These are phyloP conservation scores for Lojkania enalia DNA, from an alignment of 2,329 filamentous ascomycete genomes.

Conservation along the genomic window DNA sequence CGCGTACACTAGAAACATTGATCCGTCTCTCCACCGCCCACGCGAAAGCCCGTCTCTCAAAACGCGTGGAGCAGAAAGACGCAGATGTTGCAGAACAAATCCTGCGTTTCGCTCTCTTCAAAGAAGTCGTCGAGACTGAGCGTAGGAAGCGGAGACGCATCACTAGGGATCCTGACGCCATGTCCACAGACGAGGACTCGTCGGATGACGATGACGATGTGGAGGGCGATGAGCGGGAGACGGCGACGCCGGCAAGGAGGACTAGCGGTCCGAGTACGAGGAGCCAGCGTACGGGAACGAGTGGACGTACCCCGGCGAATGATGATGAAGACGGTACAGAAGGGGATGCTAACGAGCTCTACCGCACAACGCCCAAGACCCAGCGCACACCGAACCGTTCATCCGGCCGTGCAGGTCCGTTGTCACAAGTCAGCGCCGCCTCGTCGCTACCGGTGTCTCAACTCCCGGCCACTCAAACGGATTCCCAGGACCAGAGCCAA, in stretches of 20 bases:
- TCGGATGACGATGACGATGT: constrained; percentile 64
- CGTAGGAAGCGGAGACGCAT: constrained; percentile 83
- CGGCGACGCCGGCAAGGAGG: constrained; percentile 34
- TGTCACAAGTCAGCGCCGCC: constrained; percentile 70
- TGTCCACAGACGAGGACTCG: constrained; percentile 61
- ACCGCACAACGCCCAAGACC: constrained; percentile 55
- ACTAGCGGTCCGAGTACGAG: constrained; percentile 45
- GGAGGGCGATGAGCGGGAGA: constrained; percentile 53
- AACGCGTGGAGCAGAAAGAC: constrained; percentile 85
- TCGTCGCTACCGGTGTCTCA: constrained; percentile 81
- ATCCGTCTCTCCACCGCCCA: constrained; percentile 97
- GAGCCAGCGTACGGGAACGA: constrained; percentile 29
- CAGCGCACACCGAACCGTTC: constrained; percentile 50
- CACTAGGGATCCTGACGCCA: constrained; percentile 60
- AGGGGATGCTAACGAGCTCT: constrained; percentile 60
- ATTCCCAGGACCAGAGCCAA: constrained; percentile 30
- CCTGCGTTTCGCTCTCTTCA: constrained; percentile 92
- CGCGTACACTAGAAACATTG: constrained; percentile 95
- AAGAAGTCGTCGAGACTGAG: constrained; percentile 81
- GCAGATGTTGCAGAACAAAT: constrained; percentile 86
- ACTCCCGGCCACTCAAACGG: constrained; percentile 58
- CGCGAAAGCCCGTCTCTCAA: constrained; percentile 87
- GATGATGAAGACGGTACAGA: constrained; percentile 48
- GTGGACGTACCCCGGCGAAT: constrained; percentile 40
- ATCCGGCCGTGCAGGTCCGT: constrained; percentile 30